phyloP scores from a whole-genome alignment of 2,329 filamentous ascomycete genomes.

The Pseudogymnoascus sp. region DNA sequence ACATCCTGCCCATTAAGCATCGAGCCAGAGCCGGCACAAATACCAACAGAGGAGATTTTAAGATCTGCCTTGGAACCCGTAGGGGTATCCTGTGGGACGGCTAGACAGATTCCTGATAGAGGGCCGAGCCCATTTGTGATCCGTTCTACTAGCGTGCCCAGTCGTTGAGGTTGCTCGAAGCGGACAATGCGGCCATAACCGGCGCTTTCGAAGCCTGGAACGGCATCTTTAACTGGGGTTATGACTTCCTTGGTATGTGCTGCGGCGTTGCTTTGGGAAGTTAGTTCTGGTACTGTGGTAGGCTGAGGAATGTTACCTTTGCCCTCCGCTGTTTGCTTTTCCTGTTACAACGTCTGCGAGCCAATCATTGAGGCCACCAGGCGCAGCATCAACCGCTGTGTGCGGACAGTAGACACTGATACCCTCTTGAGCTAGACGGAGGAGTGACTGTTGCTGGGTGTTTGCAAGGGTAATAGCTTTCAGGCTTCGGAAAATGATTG shows the following conservation, averaged over 20 bases:
- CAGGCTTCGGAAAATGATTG: constrained; percentile 89
- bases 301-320: not conserved
- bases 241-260: constrained; percentile 21
- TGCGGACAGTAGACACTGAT: constrained; percentile 96
- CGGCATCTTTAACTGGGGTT: constrained; percentile 21
- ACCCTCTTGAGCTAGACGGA: constrained; percentile 74
- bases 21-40: constrained; percentile 80
- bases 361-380: constrained; percentile 86
- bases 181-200: constrained; percentile 29
- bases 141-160: constrained; percentile 20
- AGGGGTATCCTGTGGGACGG: constrained; percentile 24
- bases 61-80: constrained; percentile 16
- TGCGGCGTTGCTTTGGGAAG: not conserved
- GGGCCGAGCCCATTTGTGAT: constrained; percentile 20
- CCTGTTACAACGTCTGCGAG: constrained; percentile 77
- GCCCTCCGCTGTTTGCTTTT: constrained; percentile 21
- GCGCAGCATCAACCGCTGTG: constrained; percentile 84
- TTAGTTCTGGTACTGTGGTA: constrained; percentile 22
- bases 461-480: constrained; percentile 82
- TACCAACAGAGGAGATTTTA: constrained; percentile 62
- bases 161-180: constrained; percentile 21
- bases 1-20: constrained; percentile 65
- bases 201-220: constrained; percentile 22
- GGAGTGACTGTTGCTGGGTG: constrained; percentile 76
- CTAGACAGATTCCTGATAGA: constrained; percentile 22